Conservation (phyloP, 768 basidiomycete species). For the Kwoniella botswanensis region DNA sequence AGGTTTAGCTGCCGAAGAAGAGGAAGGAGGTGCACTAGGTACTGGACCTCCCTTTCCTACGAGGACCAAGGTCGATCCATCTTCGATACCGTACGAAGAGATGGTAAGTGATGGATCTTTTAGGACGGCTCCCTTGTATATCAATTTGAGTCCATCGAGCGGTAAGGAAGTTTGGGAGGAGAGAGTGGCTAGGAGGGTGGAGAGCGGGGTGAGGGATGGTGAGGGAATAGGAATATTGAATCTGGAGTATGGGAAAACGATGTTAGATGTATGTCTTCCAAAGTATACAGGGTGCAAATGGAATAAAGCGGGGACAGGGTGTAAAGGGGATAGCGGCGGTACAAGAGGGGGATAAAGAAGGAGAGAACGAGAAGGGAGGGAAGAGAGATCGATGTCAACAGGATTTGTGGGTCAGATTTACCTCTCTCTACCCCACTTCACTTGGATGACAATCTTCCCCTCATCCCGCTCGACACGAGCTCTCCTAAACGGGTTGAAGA, state of each 20-base stretch:
- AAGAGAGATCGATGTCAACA: neutral
- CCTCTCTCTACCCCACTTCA: conserved; percentile 54
- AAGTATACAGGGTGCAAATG: neutral
- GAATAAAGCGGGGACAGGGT: neutral
- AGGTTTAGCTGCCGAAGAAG: conserved; percentile 19
- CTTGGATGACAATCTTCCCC: conserved; percentile 44
- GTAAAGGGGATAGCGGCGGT: neutral
- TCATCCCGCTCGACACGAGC: conserved; percentile 43
- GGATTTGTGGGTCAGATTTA: conserved; percentile 19
- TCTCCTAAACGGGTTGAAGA: conserved; percentile 54
- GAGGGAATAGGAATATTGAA: conserved; percentile 58
- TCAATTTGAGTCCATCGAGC: conserved; percentile 74
- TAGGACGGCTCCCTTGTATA: conserved; percentile 89
- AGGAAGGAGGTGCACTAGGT: conserved; percentile 22
- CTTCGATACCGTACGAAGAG: conserved; percentile 73
- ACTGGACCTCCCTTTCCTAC: conserved; percentile 64
- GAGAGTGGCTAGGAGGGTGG: conserved; percentile 61
- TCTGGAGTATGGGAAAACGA: conserved; percentile 22
- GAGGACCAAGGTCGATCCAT: conserved; percentile 72
- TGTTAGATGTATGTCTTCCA: neutral
- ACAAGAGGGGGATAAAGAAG: neutral
- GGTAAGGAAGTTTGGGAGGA: conserved; percentile 78
- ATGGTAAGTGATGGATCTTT: conserved; percentile 75
- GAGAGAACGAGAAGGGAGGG: neutral
- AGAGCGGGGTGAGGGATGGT: conserved; percentile 52